Evolutionary conservation across 1,139 yeast species (phyloP), one percentile per base, ranked within the genome.

Genomic region (Kazachstania sp.): DNA sequence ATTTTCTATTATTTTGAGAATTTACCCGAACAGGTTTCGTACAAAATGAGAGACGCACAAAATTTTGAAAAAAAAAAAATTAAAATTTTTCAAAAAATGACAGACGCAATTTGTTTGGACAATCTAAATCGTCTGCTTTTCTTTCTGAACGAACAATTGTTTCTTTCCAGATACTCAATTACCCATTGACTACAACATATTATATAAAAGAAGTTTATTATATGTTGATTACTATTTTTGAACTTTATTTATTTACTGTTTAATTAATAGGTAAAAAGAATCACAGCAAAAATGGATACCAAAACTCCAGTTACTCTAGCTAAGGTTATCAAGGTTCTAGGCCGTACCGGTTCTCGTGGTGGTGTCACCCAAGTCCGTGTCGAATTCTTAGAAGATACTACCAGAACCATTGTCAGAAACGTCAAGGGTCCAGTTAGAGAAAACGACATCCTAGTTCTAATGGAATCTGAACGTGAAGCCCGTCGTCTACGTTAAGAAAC

Each of bases 291-390:
- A 50, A 63, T 64, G 90, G 92, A 83, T 75, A 75, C 87, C 71
- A 84, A 84, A 76, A 83, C 90, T 75, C 96, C 95, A 74, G 97
- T 90, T 71, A 92, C 95, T 78, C 87, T 90, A 77, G 98, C 97
- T 74, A 90, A 88, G 81, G 97, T 90, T 73, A 87, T 86, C 79
- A 92, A 90, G 82, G 97, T 92, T 75, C 83, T 90, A 76, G 97
- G 97, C 74, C 88, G 97, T 80, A 90, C 97, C 83, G 97, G 97
- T 73, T 90, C 97, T 73, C 90, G 97, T 81, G 97, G 97, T 84
- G 97, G 97, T 83, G 97, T 92, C 77, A 92, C 97, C 77, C 98
- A 92, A 78, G 97, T 90, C 74, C 90, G 98, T 78, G 97, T 92
- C 70, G 97, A 92, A 78, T 90, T 92, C 85, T 82, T 92, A 75